A percentile compares a stretch with the other conserved stretches of the same genome.
These are phyloP conservation scores for Ogataea pini DNA, from an alignment of 805 yeast genomes.

Conservation along the genomic window DNA sequence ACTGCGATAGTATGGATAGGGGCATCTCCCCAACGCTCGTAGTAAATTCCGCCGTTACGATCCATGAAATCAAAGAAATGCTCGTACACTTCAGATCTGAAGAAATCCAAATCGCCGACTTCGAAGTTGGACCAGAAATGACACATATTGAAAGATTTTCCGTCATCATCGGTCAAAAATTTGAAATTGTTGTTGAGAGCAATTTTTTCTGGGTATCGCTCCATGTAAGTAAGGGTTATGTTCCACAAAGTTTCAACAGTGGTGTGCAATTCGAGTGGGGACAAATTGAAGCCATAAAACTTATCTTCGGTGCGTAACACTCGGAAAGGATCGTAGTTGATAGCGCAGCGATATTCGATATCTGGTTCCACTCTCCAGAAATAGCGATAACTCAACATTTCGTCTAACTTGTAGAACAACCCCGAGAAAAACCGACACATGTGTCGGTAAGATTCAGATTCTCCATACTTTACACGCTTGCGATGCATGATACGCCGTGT, in stretches of 20 bases:
- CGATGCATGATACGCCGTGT: conserved; percentile 47
- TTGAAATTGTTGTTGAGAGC: conserved; percentile 49
- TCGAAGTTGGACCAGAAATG: conserved; percentile 71
- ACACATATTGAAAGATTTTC: conserved; percentile 50
- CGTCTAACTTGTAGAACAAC: conserved; percentile 49
- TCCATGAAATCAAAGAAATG: conserved; percentile 60
- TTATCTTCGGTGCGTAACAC: conserved; percentile 44
- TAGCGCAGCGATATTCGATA: conserved; percentile 55
- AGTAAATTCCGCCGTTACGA: conserved; percentile 63
- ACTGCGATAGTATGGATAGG: conserved; percentile 37
- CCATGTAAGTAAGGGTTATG: conserved; percentile 47
- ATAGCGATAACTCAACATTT: conserved; percentile 49
- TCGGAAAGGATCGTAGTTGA: conserved; percentile 54
- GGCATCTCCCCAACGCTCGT: conserved; percentile 63
- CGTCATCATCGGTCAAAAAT: conserved; percentile 49
- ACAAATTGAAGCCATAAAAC: conserved; percentile 50
- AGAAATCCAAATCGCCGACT: conserved; percentile 58
- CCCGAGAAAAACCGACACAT: conserved; percentile 82
- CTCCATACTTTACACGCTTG: conserved; percentile 47
- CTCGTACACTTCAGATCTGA: conserved; percentile 54
- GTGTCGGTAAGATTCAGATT: conserved; percentile 51
- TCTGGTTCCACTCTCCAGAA: conserved; percentile 65
- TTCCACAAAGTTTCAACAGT: conserved; percentile 54
- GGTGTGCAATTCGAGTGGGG: conserved; percentile 53
- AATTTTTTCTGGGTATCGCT: conserved; percentile 43